These are phyloP conservation scores for Aurantiochytrium sp. DNA, from an alignment of 108 stramenopile species.

Conservation along the genomic window DNA sequence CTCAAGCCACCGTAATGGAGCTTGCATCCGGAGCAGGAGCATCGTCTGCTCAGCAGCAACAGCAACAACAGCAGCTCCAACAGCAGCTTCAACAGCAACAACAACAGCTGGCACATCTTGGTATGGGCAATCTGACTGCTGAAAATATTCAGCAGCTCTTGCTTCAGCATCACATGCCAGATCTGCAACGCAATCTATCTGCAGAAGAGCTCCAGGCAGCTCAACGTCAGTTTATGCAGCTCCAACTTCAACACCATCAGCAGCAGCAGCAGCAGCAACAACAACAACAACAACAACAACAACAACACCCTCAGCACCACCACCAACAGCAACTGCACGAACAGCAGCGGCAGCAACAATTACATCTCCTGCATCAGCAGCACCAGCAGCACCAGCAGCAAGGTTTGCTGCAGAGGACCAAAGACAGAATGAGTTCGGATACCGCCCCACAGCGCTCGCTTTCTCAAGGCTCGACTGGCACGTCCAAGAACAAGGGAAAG, in stretches of 20 bases:
- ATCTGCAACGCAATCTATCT: not conserved
- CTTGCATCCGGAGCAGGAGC: not conserved
- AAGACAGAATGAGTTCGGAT: not conserved
- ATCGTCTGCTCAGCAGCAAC: not conserved
- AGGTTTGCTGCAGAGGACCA: not conserved
- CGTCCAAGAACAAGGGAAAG: not conserved
- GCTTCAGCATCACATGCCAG: not conserved
- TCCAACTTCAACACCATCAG: not conserved
- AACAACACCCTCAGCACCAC: not conserved
- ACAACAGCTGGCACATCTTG: too few species aligned
- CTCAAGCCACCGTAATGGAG: not conserved
- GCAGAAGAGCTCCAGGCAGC: too few species aligned
- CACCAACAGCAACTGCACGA: too few species aligned
- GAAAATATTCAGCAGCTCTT: not conserved
- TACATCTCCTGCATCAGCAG: not conserved
- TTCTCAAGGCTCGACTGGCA: not conserved
- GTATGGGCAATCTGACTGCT: too few species aligned
- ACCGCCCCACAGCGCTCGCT: not conserved
- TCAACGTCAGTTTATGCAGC: not conserved
- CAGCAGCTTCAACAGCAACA: not conserved
- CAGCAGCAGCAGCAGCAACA: not conserved
- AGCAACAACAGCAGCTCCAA: not conserved
- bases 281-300: not conserved
- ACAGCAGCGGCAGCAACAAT: too few species aligned
- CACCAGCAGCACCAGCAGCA: not conserved